Evolutionary conservation across 768 basidiomycete species (phyloP), one percentile per base, ranked within the genome.

Genomic region (Tubosaeta sp.): DNA sequence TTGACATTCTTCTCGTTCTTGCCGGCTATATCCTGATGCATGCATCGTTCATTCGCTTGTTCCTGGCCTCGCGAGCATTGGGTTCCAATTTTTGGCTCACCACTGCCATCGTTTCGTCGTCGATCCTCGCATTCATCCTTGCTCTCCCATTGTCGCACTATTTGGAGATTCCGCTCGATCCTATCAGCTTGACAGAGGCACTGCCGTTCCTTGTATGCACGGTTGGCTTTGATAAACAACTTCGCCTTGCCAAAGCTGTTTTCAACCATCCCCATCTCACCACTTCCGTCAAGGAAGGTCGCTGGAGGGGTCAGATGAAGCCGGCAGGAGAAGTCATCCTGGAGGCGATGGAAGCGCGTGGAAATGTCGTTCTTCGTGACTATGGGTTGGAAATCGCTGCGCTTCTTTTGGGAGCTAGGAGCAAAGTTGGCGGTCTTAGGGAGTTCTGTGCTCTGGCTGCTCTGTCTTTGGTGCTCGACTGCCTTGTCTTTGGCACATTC

Each of bases 161-260:
- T 8, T 76, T 97, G 51, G 77, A 79, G 59, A 91, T 99, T 52
- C 87, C 85, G 18, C 85, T 99, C 59, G 94, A 98, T 67, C 92
- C 93, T 1, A 86, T 98, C 47, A 86, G 86, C 10, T 78, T 99
- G 45, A 92, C 90, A 10, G 96, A 99, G 68, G 95, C 96, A 0
- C 80, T 99, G 0, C 96, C 96, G 0, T 98, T 98, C 83, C 76
- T 98, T 43, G 94, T 99, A 31, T 95, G 95, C 69, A 96, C 94
- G 2, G 84, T 99, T 53, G 95, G 95, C 7, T 99, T 98, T 68
- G 96, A 99, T 71, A 98, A 99, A 68, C 95, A 94, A 0, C 84
- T 95, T 41, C 82, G 90, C 7, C 83, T 99, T 22, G 94, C 94
- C 3, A 79, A 86, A 12, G 87, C 93, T 2, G 90, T 98, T 14